Evolutionary conservation across 2,329 filamentous ascomycete species (phyloP).

Genomic region (Fusarium secorum): DNA sequence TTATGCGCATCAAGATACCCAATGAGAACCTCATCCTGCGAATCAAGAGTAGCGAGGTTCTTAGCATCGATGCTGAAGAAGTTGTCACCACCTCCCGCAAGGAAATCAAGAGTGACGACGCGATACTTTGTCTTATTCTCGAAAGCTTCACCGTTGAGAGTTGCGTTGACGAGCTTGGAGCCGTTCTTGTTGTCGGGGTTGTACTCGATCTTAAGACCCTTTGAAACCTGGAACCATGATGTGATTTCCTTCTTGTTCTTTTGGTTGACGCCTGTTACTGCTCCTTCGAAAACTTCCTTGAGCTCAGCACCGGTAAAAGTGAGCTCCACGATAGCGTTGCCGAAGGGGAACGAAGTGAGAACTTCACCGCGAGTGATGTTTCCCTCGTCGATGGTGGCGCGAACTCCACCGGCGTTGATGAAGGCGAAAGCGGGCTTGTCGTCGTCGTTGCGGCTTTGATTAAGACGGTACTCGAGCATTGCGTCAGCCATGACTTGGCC

Average conservation of each 20-base stretch:
- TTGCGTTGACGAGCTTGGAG: slow-evolving; percentile 60
- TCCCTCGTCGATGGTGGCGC: slow-evolving; percentile 68
- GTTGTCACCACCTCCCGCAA: slow-evolving; percentile 70
- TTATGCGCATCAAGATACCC: slow-evolving; percentile 58
- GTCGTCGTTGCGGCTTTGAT: slow-evolving; percentile 50
- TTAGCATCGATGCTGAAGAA: slow-evolving; percentile 54
- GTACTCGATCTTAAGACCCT: slow-evolving; percentile 64
- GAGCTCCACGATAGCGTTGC: slow-evolving; percentile 69
- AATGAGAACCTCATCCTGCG: slow-evolving; percentile 62
- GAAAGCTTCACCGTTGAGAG: slow-evolving; percentile 58
- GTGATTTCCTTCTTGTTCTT: slow-evolving; percentile 61
- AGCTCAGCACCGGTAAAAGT: slow-evolving; percentile 60
- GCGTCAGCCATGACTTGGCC: slow-evolving; percentile 66
- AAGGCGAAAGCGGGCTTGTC: slow-evolving; percentile 62
- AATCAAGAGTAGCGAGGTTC: slow-evolving; percentile 57
- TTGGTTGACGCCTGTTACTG: slow-evolving; percentile 62
- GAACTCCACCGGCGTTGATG: slow-evolving; percentile 70
- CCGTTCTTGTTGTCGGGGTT: slow-evolving; percentile 60
- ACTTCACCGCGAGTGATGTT: slow-evolving; percentile 70
- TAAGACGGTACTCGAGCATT: slow-evolving; percentile 67
- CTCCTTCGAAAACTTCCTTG: slow-evolving; percentile 66
- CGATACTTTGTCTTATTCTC: slow-evolving; percentile 58
- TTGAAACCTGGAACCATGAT: slow-evolving; percentile 68
- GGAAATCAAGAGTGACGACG: slow-evolving; percentile 69
- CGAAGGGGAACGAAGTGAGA: slow-evolving; percentile 71